These are phyloP conservation scores for Backusella macrospora DNA, from an alignment of 192 early-diverging fungal genomes.

Conservation along the genomic window DNA sequence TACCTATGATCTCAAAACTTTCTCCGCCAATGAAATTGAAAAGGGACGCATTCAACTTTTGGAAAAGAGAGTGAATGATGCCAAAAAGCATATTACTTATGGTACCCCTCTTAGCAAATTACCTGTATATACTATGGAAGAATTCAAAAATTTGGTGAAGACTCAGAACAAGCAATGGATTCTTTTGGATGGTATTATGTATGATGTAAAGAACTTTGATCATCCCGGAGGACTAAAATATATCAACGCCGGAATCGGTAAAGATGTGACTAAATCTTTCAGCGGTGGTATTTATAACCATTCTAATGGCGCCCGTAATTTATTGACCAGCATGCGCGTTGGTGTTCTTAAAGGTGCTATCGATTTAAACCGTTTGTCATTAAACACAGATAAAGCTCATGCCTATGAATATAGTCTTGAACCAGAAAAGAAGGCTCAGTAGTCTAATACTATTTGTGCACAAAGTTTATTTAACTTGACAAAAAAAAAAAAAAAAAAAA, in stretches of 20 bases:
- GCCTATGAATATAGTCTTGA: constrained; percentile 23
- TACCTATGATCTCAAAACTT: constrained; percentile 72
- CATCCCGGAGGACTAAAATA: constrained; percentile 88
- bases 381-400: neutral
- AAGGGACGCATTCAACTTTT: constrained; percentile 83
- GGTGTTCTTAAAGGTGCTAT: constrained; percentile 57
- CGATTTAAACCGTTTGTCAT: constrained; percentile 5
- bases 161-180: constrained; percentile 73
- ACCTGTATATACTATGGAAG: constrained; percentile 68
- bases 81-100: constrained; percentile 67
- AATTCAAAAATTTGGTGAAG: constrained; percentile 66
- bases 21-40: constrained; percentile 79
- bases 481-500: neutral
- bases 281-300: constrained; percentile 91
- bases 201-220: constrained; percentile 82
- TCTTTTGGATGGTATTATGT: constrained; percentile 82
- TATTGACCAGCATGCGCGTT: constrained; percentile 74
- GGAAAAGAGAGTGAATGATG: constrained; percentile 69
- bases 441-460: neutral
- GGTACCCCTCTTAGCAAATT: constrained; percentile 71
- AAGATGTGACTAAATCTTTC: constrained; percentile 82
- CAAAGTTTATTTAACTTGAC: neutral
- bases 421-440: constrained; percentile 22
- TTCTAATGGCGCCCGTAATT: constrained; percentile 85
- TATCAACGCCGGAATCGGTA: constrained; percentile 72